A percentile compares a stretch with the other conserved stretches of the same genome.
These are phyloP conservation scores for Canavalia ensiformis DNA, from an alignment of 306 rosid species.

Conservation along the genomic window DNA sequence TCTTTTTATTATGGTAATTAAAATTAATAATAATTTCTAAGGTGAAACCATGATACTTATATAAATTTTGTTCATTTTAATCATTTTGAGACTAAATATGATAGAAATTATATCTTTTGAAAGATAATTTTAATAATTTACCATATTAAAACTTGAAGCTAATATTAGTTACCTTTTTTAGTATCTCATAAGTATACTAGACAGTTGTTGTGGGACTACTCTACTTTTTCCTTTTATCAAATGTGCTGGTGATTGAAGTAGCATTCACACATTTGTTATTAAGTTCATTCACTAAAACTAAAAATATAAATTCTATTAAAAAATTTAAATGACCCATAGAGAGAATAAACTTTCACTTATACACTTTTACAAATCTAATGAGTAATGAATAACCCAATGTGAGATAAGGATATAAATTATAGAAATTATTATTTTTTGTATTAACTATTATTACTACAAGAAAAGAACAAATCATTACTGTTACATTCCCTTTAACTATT, in stretches of 20 bases:
- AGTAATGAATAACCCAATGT: conserved; percentile 10
- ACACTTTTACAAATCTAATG: background rate
- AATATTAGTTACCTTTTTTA: conserved; percentile 17
- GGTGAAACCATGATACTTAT: too few relatives aligned
- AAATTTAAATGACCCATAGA: conserved; percentile 6
- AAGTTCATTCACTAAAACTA: conserved; percentile 83
- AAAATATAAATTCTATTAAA: conserved; percentile 42
- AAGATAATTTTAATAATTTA: too few relatives aligned
- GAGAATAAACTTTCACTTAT: conserved; percentile 5
- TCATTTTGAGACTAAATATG: too few relatives aligned
- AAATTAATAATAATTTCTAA: too few relatives aligned
- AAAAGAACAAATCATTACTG: background rate
- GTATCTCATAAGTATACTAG: conserved; percentile 62
- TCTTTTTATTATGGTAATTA: too few relatives aligned
- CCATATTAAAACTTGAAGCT: too few relatives aligned
- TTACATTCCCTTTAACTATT: background rate
- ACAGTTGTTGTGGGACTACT: conserved; percentile 51
- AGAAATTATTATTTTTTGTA: background rate
- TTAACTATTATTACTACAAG: background rate
- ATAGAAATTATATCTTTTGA: too few relatives aligned
- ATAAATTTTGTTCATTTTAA: too few relatives aligned
- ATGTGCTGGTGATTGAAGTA: conserved; percentile 94
- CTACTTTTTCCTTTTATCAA: conserved; percentile 60
- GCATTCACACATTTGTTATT: conserved; percentile 98
- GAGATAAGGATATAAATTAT: background rate